Evolutionary conservation across 768 basidiomycete genomes (phyloP), one percentile per base, ranked within the genome.

Genomic region (Naganishia friedmannii): DNA sequence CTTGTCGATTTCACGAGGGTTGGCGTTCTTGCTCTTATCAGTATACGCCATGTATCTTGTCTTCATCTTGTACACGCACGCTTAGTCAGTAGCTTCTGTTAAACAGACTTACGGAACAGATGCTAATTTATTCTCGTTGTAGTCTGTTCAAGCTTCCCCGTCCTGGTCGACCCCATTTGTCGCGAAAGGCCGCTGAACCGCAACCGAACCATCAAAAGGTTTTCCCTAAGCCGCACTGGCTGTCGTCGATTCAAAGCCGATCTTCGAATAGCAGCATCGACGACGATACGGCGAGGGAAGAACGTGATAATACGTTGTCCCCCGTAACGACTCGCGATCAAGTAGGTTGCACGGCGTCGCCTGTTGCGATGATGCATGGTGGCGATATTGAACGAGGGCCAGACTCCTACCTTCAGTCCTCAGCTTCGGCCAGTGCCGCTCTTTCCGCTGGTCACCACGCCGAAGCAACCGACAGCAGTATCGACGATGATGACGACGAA

Each of bases 61-160:
- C 73, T 86, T 86, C 79, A 85, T 86, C 74, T 85, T 86, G 79
- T 85, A 84, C 77, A 84, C 60, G 31, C 60, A 63, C 42, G 60
- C 60, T 23, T 63, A 63, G 60, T 63, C 46, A 63, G 60, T 63
- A 9, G 28, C 3, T 19, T 32, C 13, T 32, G 12, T 3, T 5
- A 37, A 23, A 10, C 37, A 3, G 39, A 29, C 17, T n/a, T 42
- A 8, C 15, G 15, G 42, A 9, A 21, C 23, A 17, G 1, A 15
- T 26, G n/a, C 60, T 42, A 37, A 65, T 9, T 37, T 45, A 17
- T 65, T 23, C 37, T 31, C 31, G 9, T 28, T 26, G 28, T 37
- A 68, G 53, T 28, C 48, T 68, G 23, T 68, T 68, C 67, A 68
- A 68, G 54, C 54, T 54, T 21, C 39, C 67, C 9, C 67, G 53